phyloP scores from a whole-genome alignment of 2,329 filamentous ascomycete genomes.

The Botrytis hyacinthi region DNA sequence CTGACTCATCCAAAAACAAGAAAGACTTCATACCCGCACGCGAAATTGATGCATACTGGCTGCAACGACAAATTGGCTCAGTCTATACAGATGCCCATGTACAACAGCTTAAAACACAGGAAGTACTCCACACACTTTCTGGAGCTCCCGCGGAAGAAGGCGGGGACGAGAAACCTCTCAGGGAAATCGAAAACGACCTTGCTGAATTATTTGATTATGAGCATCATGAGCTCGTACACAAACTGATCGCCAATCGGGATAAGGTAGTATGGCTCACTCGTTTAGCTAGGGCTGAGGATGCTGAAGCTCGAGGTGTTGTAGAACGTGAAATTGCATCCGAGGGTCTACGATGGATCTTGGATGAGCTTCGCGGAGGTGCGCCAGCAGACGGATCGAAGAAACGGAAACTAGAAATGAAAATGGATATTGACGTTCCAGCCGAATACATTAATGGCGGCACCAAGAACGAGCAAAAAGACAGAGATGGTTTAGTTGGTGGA shows the following conservation, averaged over 20 bases:
- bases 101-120: conserved; percentile 87
- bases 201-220: conserved; percentile 99
- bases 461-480: conserved; percentile 53
- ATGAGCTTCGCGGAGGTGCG: conserved; percentile 78
- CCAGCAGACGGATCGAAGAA: conserved; percentile 55
- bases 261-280: conserved; percentile 95
- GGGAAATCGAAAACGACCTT: conserved; percentile 95
- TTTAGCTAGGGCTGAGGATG: conserved; percentile 77
- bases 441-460: conserved; percentile 52
- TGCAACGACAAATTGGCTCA: conserved; percentile 86
- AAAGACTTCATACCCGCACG: conserved; percentile 71
- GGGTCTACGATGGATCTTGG: conserved; percentile 80
- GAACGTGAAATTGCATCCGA: conserved; percentile 91
- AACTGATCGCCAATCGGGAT: conserved; percentile 86
- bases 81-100: conserved; percentile 89
- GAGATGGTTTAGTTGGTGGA: conserved; percentile 73
- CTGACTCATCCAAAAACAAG: conserved; percentile 45
- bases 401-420: conserved; percentile 82
- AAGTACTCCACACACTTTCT: conserved; percentile 78
- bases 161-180: conserved; percentile 78
- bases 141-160: conserved; percentile 71
- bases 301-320: conserved; percentile 70
- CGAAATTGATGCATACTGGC: conserved; percentile 96
- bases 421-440: conserved; percentile 80
- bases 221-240: conserved; percentile 87